These are phyloP conservation scores for Wickerhamomyces strasburgensis DNA, from an alignment of 805 yeast species.

Conservation along the genomic window DNA sequence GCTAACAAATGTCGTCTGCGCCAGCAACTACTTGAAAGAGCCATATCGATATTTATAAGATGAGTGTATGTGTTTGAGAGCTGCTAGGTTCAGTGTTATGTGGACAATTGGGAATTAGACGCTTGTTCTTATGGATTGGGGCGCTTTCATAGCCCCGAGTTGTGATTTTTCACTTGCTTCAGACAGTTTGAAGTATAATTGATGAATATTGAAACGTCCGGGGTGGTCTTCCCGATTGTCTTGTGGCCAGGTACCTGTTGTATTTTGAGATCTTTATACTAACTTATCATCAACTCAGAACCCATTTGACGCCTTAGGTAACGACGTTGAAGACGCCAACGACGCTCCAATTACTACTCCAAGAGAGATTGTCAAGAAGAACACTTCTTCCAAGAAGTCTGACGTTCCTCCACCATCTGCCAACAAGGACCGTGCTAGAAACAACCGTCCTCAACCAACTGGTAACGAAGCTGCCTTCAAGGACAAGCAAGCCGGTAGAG, in stretches of 20 bases:
- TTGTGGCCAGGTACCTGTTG: too few species aligned
- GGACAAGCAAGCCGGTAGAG: conserved; percentile 67
- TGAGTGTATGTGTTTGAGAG: conserved; percentile 8
- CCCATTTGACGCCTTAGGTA: conserved; percentile 77
- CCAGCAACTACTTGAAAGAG: neutral
- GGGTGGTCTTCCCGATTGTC: neutral
- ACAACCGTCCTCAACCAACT: conserved; percentile 60
- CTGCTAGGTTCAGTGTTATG: too few species aligned
- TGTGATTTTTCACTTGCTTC: too few species aligned
- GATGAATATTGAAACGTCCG: too few species aligned
- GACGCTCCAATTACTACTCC: conserved; percentile 48
- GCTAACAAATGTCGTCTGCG: neutral
- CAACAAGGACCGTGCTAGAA: conserved; percentile 73
- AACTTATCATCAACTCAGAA: conserved; percentile 39
- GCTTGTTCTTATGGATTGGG: neutral
- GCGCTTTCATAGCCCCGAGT: too few species aligned
- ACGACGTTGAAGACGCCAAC: conserved; percentile 78
- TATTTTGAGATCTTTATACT: conserved; percentile 3
- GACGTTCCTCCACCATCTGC: conserved; percentile 81
- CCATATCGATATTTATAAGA: neutral
- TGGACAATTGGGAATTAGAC: too few species aligned
- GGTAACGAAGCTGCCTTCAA: conserved; percentile 89
- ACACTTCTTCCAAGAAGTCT: conserved; percentile 80
- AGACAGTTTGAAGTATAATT: too few species aligned
- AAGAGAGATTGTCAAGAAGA: conserved; percentile 75